phyloP scores from a whole-genome alignment of 345 rosid species.

The Cardiospermum halicacabum region DNA sequence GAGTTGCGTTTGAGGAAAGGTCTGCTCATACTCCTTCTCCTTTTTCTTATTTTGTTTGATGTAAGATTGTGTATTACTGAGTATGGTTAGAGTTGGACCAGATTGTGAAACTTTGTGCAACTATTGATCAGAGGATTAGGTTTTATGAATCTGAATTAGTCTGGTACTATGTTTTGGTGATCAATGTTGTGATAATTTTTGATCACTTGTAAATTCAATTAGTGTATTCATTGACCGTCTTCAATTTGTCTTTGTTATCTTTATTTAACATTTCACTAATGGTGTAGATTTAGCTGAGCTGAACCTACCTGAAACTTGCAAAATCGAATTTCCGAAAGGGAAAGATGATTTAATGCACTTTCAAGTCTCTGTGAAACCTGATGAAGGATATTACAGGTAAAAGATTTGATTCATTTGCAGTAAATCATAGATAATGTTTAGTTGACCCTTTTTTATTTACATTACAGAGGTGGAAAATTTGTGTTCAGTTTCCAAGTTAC shows the following conservation, averaged over 20 bases:
- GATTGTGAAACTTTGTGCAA: no score
- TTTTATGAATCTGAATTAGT: not conserved
- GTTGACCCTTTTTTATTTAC: slow-evolving; percentile 8
- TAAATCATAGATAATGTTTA: not conserved
- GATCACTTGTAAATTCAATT: not conserved
- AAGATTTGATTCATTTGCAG: slow-evolving; percentile 1
- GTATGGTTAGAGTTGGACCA: not conserved
- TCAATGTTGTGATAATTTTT: not conserved
- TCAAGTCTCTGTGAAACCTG: slow-evolving; percentile 73
- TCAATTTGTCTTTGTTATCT: not conserved
- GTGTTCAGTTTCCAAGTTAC: slow-evolving; percentile 87
- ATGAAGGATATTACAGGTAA: slow-evolving; percentile 83
- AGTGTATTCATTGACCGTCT: not conserved
- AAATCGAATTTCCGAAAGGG: slow-evolving; percentile 69
- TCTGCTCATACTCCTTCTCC: slow-evolving; percentile 11
- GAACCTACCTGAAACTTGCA: slow-evolving; percentile 69
- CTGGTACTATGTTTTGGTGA: not conserved
- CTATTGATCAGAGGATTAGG: no score
- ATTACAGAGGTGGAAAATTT: slow-evolving; percentile 70
- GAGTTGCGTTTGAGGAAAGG: slow-evolving; percentile 92
- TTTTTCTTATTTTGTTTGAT: not conserved
- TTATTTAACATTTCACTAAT: slow-evolving; percentile 1
- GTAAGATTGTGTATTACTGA: no score
- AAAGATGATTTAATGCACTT: slow-evolving; percentile 82
- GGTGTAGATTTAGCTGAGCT: slow-evolving; percentile 63